Evolutionary conservation across 176 grass and related monocot genomes (phyloP).

Genomic region (Avena sativa): DNA sequence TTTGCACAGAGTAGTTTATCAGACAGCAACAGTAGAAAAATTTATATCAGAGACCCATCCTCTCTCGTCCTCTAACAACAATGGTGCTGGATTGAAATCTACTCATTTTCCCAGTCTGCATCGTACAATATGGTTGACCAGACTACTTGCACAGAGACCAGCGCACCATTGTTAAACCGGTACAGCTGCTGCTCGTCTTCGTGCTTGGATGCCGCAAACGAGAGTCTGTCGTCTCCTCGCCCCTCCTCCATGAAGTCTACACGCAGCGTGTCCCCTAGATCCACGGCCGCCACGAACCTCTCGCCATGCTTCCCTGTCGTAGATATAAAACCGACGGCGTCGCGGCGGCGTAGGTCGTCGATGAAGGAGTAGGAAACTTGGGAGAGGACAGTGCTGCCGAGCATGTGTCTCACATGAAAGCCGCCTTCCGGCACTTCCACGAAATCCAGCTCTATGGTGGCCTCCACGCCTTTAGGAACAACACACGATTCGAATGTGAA

Average conservation of each 20-base stretch:
- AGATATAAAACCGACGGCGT: neutral
- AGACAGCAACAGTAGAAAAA: neutral
- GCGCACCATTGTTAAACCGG: conserved; percentile 1
- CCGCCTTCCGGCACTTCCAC: neutral
- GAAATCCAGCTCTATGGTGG: conserved; percentile 16
- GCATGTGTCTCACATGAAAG: neutral
- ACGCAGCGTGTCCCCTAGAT: neutral
- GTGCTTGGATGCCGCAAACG: neutral
- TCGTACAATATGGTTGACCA: conserved; percentile 13
- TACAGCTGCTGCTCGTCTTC: neutral
- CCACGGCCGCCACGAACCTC: neutral
- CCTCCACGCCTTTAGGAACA: neutral
- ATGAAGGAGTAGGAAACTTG: neutral
- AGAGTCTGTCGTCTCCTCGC: neutral
- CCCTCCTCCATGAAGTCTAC: conserved; percentile 20
- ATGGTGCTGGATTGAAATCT: neutral
- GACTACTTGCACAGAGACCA: neutral
- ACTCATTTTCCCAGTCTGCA: neutral
- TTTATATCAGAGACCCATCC: neutral
- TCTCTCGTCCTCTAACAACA: neutral
- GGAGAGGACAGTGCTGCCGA: neutral
- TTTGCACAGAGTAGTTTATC: neutral
- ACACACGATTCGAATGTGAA: neutral
- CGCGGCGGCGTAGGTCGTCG: neutral
- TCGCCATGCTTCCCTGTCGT: neutral